phyloP scores from a whole-genome alignment of 2,329 filamentous ascomycete species.

The Cladosporium sp. region DNA sequence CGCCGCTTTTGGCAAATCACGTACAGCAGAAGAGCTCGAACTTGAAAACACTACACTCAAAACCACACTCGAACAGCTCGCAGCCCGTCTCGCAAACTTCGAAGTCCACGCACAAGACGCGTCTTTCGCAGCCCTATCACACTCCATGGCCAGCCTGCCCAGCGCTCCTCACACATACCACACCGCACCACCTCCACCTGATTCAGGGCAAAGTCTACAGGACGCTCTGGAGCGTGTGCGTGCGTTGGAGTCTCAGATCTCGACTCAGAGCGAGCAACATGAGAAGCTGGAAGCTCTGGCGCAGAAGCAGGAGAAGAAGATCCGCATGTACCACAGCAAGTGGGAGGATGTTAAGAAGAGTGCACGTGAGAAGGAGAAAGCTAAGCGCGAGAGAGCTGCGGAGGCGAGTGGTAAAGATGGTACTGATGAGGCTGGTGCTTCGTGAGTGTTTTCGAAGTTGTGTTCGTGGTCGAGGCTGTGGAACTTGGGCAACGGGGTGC shows the following conservation, averaged over 20 bases:
- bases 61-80: slow-evolving; percentile 80
- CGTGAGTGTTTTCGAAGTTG: background rate
- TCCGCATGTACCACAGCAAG: slow-evolving; percentile 65
- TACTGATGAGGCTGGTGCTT: background rate
- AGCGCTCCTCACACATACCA: background rate
- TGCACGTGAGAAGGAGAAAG: slow-evolving; percentile 42
- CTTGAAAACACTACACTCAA: slow-evolving; percentile 87
- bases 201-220: slow-evolving; percentile 29
- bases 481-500: background rate
- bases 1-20: slow-evolving; percentile 46
- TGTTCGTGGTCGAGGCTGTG: background rate
- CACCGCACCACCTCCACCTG: background rate
- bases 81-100: slow-evolving; percentile 85
- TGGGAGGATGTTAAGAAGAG: slow-evolving; percentile 71
- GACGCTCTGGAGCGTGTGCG: slow-evolving; percentile 26
- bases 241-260: slow-evolving; percentile 64
- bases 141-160: slow-evolving; percentile 64
- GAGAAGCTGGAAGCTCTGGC: slow-evolving; percentile 62
- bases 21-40: slow-evolving; percentile 82
- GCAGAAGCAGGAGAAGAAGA: slow-evolving; percentile 62
- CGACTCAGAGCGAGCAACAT: slow-evolving; percentile 58
- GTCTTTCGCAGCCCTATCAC: slow-evolving; percentile 69
- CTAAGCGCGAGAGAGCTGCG: slow-evolving; percentile 14
- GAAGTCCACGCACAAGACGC: slow-evolving; percentile 89
- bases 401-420: slow-evolving; percentile 2